phyloP scores from a whole-genome alignment of 2,329 filamentous ascomycete species.

The Monilinia fructigena region DNA sequence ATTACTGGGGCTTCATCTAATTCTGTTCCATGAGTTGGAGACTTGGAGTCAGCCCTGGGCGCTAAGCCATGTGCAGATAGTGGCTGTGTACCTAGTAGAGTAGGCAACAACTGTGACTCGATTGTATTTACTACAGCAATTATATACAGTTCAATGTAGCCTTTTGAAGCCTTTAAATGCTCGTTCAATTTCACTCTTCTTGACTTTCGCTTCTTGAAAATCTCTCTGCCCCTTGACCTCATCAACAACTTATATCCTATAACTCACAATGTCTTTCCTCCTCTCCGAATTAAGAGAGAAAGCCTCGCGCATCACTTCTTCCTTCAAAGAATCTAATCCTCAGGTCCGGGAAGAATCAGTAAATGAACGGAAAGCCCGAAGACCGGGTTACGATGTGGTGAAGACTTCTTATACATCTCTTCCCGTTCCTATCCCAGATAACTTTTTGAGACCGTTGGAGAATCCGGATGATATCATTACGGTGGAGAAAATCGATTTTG shows the following conservation, averaged over 20 bases:
- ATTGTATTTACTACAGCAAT: not conserved
- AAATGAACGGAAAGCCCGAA: not conserved
- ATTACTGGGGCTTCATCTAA: constrained; percentile 1
- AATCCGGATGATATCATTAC: constrained; percentile 38
- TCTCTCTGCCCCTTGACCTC: not conserved
- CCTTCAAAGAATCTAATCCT: not conserved
- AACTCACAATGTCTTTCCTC: constrained; percentile 13
- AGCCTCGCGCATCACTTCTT: constrained; percentile 1
- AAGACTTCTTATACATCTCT: constrained; percentile 41
- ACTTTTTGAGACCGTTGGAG: constrained; percentile 51
- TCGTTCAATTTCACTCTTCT: not conserved
- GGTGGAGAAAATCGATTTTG: constrained; percentile 54
- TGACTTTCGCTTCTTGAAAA: not conserved
- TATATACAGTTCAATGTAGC: not conserved
- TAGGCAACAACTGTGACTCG: not conserved
- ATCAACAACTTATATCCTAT: not conserved
- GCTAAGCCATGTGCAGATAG: constrained; percentile 13
- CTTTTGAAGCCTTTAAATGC: not conserved
- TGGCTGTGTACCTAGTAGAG: not conserved
- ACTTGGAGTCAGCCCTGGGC: constrained; percentile 11
- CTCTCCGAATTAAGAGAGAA: not conserved
- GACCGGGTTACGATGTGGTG: constrained; percentile 21
- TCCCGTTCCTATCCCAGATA: constrained; percentile 44
- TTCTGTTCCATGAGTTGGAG: not conserved
- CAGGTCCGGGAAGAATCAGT: not conserved